Evolutionary conservation across 176 grass and related monocot genomes (phyloP).

Genomic region (Zizania latifolia): DNA sequence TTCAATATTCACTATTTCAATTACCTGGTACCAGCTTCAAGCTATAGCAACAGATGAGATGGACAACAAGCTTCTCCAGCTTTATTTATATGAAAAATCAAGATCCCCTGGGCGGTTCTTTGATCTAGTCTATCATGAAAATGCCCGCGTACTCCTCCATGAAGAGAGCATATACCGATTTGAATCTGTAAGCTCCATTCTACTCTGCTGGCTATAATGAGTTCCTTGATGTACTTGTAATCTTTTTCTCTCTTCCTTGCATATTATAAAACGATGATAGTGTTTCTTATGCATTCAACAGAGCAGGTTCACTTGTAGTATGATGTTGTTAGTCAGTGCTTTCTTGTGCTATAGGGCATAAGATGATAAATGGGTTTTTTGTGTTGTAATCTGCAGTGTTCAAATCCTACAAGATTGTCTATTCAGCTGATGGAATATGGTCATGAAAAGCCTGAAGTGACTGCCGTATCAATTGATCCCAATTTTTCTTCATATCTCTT

Average conservation of each 20-base stretch:
- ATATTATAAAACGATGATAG: background rate
- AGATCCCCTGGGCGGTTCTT: constrained; percentile 34
- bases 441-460: constrained; percentile 56
- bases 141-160: constrained; percentile 49
- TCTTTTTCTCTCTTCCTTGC: background rate
- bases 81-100: constrained; percentile 68
- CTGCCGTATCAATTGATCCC: constrained; percentile 46
- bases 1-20: too few species aligned
- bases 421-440: constrained; percentile 63
- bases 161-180: constrained; percentile 62
- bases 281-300: background rate
- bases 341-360: background rate
- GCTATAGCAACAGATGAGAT: constrained; percentile 55
- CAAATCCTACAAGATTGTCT: constrained; percentile 38
- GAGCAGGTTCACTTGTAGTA: background rate
- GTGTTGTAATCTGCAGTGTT: constrained; percentile 30
- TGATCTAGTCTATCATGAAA: constrained; percentile 72
- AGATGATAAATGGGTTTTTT: too few species aligned
- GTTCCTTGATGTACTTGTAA: background rate
- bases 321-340: background rate
- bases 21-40: too few species aligned
- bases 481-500: constrained; percentile 50
- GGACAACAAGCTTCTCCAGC: constrained; percentile 54
- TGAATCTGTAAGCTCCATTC: constrained; percentile 47
- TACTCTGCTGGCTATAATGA: background rate